These are phyloP conservation scores for Aphanomyces invadans DNA, from an alignment of 352 stramenopile species.

Conservation along the genomic window DNA sequence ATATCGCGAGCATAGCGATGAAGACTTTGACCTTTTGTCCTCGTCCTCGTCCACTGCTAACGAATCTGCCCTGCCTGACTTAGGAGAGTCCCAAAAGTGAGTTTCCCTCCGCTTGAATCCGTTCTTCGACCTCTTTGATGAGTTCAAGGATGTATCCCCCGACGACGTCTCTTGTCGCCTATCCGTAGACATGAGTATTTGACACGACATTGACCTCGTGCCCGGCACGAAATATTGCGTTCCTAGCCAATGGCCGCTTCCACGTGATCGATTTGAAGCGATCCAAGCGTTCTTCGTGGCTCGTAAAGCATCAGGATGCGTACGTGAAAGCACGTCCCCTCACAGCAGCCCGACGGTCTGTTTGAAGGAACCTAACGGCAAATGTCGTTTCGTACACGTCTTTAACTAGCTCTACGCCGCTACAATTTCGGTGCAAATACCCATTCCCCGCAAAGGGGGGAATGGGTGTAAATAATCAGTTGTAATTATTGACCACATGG, in stretches of 20 bases:
- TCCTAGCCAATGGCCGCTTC: constrained; percentile 26
- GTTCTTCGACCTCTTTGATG: background rate
- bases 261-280: constrained; percentile 22
- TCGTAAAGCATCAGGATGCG: constrained; percentile 12
- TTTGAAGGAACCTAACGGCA: constrained; percentile 27
- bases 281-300: constrained; percentile 20
- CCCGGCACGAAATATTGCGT: constrained; percentile 12
- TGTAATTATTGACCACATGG: constrained; percentile 28
- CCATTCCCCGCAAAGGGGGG: constrained; percentile 30
- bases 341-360: constrained; percentile 29
- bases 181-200: background rate
- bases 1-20: background rate
- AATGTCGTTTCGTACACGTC: constrained; percentile 32
- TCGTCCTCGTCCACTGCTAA: background rate
- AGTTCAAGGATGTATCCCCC: background rate
- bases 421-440: constrained; percentile 31
- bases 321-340: constrained; percentile 27
- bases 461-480: too few species aligned
- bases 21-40: background rate
- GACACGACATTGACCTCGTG: constrained; percentile 23
- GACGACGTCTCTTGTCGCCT: background rate
- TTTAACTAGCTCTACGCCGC: constrained; percentile 35
- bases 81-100: background rate
- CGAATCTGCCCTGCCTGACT: background rate
- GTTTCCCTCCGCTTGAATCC: background rate